Percentiles rank a stretch among this genome's conserved stretches.
phyloP scores from a whole-genome alignment of 306 rosid genomes.

The Spatholobus suberectus region DNA sequence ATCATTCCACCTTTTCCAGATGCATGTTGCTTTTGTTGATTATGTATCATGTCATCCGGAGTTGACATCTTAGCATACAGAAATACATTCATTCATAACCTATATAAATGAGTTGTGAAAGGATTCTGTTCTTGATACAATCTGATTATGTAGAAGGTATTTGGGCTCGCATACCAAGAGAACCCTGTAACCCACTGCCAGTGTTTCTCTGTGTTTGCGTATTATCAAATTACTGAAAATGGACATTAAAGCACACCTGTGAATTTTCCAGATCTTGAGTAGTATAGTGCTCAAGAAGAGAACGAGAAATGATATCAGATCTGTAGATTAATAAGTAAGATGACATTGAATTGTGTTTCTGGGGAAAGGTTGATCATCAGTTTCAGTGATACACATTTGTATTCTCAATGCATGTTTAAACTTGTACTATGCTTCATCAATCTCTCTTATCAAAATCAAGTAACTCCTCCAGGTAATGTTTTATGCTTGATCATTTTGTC shows the following conservation, averaged over 20 bases:
- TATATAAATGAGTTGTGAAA: neutral
- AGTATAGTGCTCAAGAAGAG: neutral
- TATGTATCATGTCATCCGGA: neutral
- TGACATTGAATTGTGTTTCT: neutral
- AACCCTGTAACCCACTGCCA: neutral
- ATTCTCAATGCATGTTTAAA: neutral
- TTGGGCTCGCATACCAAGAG: neutral
- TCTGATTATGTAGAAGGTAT: neutral
- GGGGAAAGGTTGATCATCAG: neutral
- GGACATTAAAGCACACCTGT: neutral
- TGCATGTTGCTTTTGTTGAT: conserved; percentile 13
- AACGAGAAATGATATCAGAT: neutral
- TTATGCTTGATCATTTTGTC: conserved; percentile 13
- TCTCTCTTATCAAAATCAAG: neutral
- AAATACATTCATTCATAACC: neutral
- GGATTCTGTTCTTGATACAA: conserved; percentile 21
- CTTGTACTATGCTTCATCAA: neutral
- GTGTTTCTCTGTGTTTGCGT: neutral
- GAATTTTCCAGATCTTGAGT: neutral
- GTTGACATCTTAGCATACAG: neutral
- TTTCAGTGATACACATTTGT: neutral
- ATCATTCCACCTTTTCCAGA: neutral
- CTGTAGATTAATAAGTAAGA: neutral
- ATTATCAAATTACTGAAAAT: neutral
- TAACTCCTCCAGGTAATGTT: neutral